phyloP scores from a whole-genome alignment of 768 basidiomycete species.

The Gautieria morchelliformis region DNA sequence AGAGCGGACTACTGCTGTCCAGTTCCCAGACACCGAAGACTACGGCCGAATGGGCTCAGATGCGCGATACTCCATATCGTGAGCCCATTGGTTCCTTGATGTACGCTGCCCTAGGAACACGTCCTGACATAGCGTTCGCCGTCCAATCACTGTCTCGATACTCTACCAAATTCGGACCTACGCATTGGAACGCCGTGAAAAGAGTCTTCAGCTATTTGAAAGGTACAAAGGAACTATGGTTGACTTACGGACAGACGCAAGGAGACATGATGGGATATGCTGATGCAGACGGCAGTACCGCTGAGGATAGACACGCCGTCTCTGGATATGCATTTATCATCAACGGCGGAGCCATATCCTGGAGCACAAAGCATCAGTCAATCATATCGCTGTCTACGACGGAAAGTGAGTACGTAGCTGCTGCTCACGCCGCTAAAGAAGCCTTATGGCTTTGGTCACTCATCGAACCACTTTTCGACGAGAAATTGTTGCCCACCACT shows the following conservation, averaged over 20 bases:
- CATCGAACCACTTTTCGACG: slow-evolving; percentile 9
- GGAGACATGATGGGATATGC: slow-evolving; percentile 11
- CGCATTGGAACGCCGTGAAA: slow-evolving; percentile 5
- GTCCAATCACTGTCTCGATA: slow-evolving; percentile 8
- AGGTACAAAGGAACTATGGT: neutral
- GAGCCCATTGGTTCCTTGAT: too few relatives aligned
- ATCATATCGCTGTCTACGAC: slow-evolving; percentile 26
- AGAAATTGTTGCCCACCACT: slow-evolving; percentile 5
- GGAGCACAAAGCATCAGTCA: slow-evolving; percentile 26
- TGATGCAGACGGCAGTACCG: slow-evolving; percentile 19
- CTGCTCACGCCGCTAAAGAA: slow-evolving; percentile 19
- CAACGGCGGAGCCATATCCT: slow-evolving; percentile 22
- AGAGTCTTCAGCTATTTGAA: slow-evolving; percentile 8
- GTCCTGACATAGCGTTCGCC: neutral
- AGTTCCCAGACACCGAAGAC: too few relatives aligned
- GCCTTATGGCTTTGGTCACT: slow-evolving; percentile 18
- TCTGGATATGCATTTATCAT: slow-evolving; percentile 28
- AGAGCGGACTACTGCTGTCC: neutral
- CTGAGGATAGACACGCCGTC: slow-evolving; percentile 19
- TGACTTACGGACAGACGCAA: neutral
- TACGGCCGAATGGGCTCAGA: too few relatives aligned
- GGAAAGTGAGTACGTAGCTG: slow-evolving; percentile 38
- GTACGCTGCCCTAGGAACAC: too few relatives aligned
- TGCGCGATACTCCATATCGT: too few relatives aligned
- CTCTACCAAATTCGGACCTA: slow-evolving; percentile 1